Percentiles rank a stretch among this genome's conserved stretches.
phyloP scores from a whole-genome alignment of 2,329 filamentous ascomycete species.

The Pseudomassariella vexata region DNA sequence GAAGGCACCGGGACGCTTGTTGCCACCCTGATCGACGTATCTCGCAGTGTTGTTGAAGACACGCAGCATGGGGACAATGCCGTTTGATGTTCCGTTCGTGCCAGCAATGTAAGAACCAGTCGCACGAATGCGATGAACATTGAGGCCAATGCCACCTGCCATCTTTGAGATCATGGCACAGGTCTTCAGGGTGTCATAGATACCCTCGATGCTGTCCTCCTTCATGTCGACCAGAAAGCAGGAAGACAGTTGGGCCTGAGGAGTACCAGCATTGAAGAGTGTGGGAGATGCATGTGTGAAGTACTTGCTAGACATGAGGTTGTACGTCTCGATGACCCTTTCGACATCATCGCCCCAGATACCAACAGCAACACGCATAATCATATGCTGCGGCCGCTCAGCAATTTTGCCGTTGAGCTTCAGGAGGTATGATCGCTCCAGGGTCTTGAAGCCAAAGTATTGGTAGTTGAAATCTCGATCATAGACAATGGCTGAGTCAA shows the following conservation, averaged over 20 bases:
- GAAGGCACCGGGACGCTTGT: conserved; percentile 97
- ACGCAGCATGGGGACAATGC: conserved; percentile 93
- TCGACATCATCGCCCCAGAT: conserved; percentile 96
- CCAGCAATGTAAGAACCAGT: conserved; percentile 97
- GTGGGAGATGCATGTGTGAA: conserved; percentile 98
- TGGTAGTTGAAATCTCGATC: conserved; percentile 99
- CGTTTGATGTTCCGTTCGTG: conserved; percentile 97
- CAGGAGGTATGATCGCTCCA: conserved; percentile 95
- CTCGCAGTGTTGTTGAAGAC: conserved; percentile 99
- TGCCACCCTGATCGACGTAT: conserved; percentile 98
- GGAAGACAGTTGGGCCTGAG: conserved; percentile 88
- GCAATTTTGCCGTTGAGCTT: conserved; percentile 94
- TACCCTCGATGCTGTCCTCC: conserved; percentile 98
- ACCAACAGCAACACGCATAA: conserved; percentile 97
- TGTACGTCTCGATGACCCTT: conserved; percentile 94
- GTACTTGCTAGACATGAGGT: conserved; percentile 97
- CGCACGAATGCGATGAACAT: conserved; percentile 92
- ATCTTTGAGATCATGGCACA: conserved; percentile 99
- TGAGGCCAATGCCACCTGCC: conserved; percentile 94
- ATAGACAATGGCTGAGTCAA: conserved; percentile 98
- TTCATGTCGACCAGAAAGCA: conserved; percentile 99
- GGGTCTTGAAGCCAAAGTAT: conserved; percentile 99
- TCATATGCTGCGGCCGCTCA: conserved; percentile 97
- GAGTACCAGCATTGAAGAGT: conserved; percentile 95
- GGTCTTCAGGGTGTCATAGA: conserved; percentile 98